Conservation (phyloP, 306 rosid species). For the Medicago ruthenica region DNA sequence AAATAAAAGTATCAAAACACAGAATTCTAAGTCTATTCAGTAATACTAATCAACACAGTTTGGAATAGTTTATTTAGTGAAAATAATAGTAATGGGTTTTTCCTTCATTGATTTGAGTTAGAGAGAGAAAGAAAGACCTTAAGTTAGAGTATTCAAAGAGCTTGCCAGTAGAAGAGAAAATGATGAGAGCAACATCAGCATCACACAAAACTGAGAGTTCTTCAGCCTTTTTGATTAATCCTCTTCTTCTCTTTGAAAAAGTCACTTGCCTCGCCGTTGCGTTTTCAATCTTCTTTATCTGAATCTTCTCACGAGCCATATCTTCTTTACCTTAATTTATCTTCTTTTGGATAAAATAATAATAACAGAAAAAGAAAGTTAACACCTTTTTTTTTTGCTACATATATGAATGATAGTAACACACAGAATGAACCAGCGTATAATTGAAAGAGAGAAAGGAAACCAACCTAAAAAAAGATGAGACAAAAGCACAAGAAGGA, state of each 20-base stretch:
- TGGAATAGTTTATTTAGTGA: not conserved
- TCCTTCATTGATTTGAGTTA: not conserved
- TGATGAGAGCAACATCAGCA: slow-evolving; percentile 85
- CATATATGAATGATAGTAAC: not conserved
- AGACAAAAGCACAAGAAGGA: slow-evolving; percentile 29
- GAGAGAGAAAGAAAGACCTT: slow-evolving; percentile 53
- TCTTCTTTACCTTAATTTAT: slow-evolving; percentile 37
- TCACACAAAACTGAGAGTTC: slow-evolving; percentile 96
- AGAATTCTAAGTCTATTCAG: no score
- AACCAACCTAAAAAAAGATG: slow-evolving; percentile 46
- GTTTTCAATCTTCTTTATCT: slow-evolving; percentile 96
- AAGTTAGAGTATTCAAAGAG: slow-evolving; percentile 82
- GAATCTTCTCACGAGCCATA: slow-evolving; percentile 95
- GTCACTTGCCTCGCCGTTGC: slow-evolving; percentile 93
- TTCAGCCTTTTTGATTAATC: slow-evolving; percentile 86
- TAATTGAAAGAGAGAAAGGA: slow-evolving; percentile 30
- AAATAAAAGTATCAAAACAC: no score
- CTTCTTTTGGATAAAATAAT: not conserved
- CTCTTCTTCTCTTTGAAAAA: slow-evolving; percentile 88
- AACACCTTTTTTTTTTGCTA: slow-evolving; percentile 9
- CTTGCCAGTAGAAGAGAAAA: slow-evolving; percentile 87
- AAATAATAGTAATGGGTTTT: not conserved
- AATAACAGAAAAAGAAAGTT: not conserved
- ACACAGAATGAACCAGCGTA: slow-evolving; percentile 48
- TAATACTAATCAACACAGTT: no score